Evolutionary conservation across 1,139 yeast species (phyloP), one percentile per base, ranked within the genome.

Genomic region (Zygoascus meyerae): DNA sequence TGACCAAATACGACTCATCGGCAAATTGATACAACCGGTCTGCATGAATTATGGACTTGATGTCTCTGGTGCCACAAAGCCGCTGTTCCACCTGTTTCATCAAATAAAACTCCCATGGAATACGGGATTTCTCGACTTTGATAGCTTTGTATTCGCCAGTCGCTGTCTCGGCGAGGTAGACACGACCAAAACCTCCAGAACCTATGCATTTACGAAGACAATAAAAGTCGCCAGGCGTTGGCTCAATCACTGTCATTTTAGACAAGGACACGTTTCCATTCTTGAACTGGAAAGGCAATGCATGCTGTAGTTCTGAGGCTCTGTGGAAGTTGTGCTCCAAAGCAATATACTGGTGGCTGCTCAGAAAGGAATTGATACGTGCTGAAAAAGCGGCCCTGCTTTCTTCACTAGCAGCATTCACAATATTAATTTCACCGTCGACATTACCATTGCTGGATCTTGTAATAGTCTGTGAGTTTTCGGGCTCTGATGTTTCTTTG

Each of bases 31-130:
- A 79, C 36, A 83, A 65, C 2, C 78, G 71, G 30, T 78, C 73
- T 0, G 79, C 79, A 16, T 66, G 62, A 2, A 85, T 73, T 14
- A 83, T 68, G 3, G 80, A 74, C 5, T 59, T 55, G 32, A 67
- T 50, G 1, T 66, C 63, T 2, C 58, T 40, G 2, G 57, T 48
- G 4, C 63, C 60, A 2, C 49, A 40, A 29, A 70, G 50, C 37
- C 71, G 55, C 14, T 50, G 42, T 17, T 55, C 53, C 12, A 50
- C 44, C 5, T 46, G 36, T 39, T 45, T 45, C 28, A 86, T 67
- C 26, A 87, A 79, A 59, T 85, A 87, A 57, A 77, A 86, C 62
- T 89, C 97, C 96, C 96, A 89, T 9, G 78, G 72, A 35, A 79
- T 77, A 0, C 87, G 68, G 0, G 92, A 89, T 17, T 74, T 70